phyloP scores from a whole-genome alignment of 371 early-diverging fungal genomes.

The Actinomortierella ambigua region DNA sequence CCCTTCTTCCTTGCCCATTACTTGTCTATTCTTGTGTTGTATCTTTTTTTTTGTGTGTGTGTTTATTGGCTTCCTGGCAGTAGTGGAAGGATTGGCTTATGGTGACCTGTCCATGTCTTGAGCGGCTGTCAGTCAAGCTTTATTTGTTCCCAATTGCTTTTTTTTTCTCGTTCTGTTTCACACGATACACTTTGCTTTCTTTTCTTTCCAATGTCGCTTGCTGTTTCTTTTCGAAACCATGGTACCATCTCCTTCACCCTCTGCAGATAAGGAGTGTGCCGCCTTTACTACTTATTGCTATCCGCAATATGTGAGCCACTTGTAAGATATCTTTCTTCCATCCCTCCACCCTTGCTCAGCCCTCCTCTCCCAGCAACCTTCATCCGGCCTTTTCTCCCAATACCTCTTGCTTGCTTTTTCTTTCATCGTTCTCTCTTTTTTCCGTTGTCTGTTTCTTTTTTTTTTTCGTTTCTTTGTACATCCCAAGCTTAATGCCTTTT shows the following conservation, averaged over 20 bases:
- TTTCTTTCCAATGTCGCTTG: constrained; percentile 2
- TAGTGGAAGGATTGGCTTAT: not conserved
- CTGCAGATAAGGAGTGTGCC: not conserved
- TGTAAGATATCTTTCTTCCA: too few relatives aligned
- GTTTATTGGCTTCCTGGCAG: not conserved
- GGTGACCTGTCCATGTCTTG: not conserved
- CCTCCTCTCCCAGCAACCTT: not conserved
- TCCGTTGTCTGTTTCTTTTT: not conserved
- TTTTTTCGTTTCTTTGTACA: constrained; percentile 3
- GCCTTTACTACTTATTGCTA: too few relatives aligned
- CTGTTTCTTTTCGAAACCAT: not conserved
- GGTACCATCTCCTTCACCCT: not conserved
- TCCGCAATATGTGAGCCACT: too few relatives aligned
- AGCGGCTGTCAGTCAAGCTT: not conserved
- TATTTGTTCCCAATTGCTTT: constrained; percentile 2
- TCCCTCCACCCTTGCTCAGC: too few relatives aligned
- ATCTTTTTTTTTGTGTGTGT: not conserved
- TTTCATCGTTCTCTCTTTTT: not conserved
- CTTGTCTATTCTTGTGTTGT: not conserved
- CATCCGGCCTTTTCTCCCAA: not conserved
- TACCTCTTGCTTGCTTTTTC: constrained; percentile 3
- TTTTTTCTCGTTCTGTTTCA: not conserved
- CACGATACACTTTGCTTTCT: not conserved
- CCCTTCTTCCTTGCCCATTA: not conserved
- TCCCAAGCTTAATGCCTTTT: not conserved